phyloP scores from a whole-genome alignment of 352 stramenopile species.

The Pythium rhizo-oryzae region DNA sequence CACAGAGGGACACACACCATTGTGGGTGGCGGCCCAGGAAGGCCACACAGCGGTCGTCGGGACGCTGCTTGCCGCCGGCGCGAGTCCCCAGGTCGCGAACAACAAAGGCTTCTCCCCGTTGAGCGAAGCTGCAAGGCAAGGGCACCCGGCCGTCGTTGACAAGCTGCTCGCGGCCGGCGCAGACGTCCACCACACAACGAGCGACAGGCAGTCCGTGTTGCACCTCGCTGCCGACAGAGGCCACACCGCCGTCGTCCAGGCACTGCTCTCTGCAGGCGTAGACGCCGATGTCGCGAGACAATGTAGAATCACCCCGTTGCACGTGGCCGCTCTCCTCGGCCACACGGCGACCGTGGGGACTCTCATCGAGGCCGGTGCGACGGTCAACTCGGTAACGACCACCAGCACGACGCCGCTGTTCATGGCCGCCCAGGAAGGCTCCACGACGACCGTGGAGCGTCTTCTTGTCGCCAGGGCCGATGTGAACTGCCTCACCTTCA shows the following conservation, averaged over 20 bases:
- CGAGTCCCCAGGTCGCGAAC: background rate
- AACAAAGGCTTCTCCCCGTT: background rate
- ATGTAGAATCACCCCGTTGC: background rate
- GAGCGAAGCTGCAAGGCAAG: background rate
- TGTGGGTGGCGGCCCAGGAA: background rate
- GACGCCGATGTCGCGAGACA: background rate
- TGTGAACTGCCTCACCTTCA: too few relatives aligned
- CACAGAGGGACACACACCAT: background rate
- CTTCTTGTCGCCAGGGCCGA: background rate
- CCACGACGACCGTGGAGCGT: background rate
- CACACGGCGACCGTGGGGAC: background rate
- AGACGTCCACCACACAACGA: background rate
- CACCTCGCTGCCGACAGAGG: background rate
- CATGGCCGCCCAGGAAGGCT: background rate
- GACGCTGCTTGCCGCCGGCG: background rate
- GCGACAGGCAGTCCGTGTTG: background rate
- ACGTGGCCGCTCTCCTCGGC: background rate
- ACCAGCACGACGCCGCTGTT: background rate
- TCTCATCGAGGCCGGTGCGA: background rate
- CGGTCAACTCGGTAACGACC: background rate
- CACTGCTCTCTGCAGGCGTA: background rate
- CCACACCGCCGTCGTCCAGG: background rate
- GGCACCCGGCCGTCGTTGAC: background rate
- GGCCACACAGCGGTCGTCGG: background rate
- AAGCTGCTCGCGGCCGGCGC: slow-evolving; percentile 3